Evolutionary conservation across 441 rosid genomes (phyloP).

Genomic region (Macaranga tanarius): DNA sequence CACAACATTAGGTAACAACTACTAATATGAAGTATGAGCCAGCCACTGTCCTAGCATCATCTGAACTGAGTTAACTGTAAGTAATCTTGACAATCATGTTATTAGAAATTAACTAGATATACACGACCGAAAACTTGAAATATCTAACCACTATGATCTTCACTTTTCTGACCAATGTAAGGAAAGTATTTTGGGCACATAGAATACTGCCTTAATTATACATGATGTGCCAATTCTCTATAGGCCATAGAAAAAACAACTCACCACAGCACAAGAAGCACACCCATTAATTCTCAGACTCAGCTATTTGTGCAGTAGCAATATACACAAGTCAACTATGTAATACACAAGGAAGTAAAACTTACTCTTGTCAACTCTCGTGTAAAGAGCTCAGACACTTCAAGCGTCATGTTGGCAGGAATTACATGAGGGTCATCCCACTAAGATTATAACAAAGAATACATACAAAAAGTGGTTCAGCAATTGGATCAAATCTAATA

Average conservation of each 20-base stretch:
- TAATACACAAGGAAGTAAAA: slow-evolving; percentile 23
- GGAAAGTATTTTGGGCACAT: neutral
- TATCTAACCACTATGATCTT: neutral
- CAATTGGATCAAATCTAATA: neutral
- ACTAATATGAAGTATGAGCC: neutral
- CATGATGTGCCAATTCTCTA: slow-evolving; percentile 7
- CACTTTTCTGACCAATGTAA: neutral
- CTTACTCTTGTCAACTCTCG: slow-evolving; percentile 89
- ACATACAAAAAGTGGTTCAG: slow-evolving; percentile 20
- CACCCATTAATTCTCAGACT: neutral
- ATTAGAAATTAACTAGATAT: slow-evolving; percentile 6
- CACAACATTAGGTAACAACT: neutral
- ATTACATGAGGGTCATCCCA: slow-evolving; percentile 92
- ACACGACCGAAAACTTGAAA: neutral
- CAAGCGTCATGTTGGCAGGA: slow-evolving; percentile 84
- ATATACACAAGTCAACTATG: neutral
- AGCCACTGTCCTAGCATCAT: neutral
- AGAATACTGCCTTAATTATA: neutral
- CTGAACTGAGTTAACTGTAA: neutral
- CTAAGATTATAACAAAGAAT: slow-evolving; percentile 40
- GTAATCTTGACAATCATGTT: neutral
- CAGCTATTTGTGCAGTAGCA: neutral
- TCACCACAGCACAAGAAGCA: too few relatives aligned
- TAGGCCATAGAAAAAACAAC: neutral
- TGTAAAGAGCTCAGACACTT: slow-evolving; percentile 86